phyloP scores from a whole-genome alignment of 2,329 filamentous ascomycete species.

The Metarhizium robertsii region DNA sequence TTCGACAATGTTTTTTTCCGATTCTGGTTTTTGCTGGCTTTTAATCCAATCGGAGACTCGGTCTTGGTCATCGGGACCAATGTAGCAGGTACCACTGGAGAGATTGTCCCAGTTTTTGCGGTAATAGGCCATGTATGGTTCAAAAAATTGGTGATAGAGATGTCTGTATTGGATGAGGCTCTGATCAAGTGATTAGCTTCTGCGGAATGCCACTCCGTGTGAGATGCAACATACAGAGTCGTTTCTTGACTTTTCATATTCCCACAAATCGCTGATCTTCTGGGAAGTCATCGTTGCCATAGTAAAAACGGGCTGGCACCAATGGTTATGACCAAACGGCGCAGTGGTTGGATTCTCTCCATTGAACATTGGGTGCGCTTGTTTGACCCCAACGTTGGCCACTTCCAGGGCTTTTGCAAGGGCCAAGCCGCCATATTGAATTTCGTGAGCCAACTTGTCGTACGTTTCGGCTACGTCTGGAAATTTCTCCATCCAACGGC shows the following conservation, averaged over 20 bases:
- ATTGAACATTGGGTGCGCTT: slow-evolving; percentile 44
- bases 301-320: slow-evolving; percentile 48
- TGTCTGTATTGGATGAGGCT: slow-evolving; percentile 36
- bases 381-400: slow-evolving; percentile 30
- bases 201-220: background rate
- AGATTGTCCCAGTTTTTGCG: slow-evolving; percentile 45
- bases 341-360: slow-evolving; percentile 44
- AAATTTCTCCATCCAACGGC: slow-evolving; percentile 33
- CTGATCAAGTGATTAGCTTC: slow-evolving; percentile 17
- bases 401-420: slow-evolving; percentile 39
- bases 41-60: slow-evolving; percentile 21
- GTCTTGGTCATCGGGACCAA: slow-evolving; percentile 28
- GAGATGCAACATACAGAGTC: slow-evolving; percentile 25
- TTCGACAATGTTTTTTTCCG: slow-evolving; percentile 31
- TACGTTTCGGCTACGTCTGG: slow-evolving; percentile 35
- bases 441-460: slow-evolving; percentile 31
- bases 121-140: slow-evolving; percentile 29
- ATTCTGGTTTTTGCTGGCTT: slow-evolving; percentile 26
- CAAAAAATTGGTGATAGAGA: slow-evolving; percentile 39
- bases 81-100: slow-evolving; percentile 37
- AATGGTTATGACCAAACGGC: slow-evolving; percentile 37
- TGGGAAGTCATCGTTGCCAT: slow-evolving; percentile 47
- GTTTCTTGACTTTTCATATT: slow-evolving; percentile 40
- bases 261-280: slow-evolving; percentile 42
- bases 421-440: slow-evolving; percentile 44